A percentile compares a stretch with the other conserved stretches of the same genome.
These are phyloP conservation scores for Sporodiniella umbellata DNA, from an alignment of 371 early-diverging fungal species.

Conservation along the genomic window DNA sequence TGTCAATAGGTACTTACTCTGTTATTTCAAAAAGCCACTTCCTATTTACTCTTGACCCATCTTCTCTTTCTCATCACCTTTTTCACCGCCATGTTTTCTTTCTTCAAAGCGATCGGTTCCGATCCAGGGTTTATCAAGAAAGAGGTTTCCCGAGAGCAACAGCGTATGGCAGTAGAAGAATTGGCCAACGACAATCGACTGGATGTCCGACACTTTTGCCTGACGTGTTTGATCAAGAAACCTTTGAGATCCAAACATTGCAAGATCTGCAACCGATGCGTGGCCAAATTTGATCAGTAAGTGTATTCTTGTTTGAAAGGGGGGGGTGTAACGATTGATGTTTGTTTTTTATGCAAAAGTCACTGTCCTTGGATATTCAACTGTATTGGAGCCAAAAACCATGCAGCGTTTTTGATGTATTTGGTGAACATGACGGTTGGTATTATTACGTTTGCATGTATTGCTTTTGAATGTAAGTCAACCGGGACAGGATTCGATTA, in stretches of 20 bases:
- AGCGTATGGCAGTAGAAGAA: conserved; percentile 51
- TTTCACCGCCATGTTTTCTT: conserved; percentile 59
- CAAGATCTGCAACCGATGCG: conserved; percentile 93
- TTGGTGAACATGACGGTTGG: conserved; percentile 57
- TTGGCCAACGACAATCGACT: conserved; percentile 70
- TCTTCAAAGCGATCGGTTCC: conserved; percentile 66
- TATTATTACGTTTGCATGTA: conserved; percentile 55
- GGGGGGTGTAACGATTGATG: too few species aligned
- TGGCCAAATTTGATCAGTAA: conserved; percentile 97
- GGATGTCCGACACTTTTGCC: conserved; percentile 80
- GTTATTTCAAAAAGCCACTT: conserved; percentile 51
- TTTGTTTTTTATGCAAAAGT: conserved; percentile 22
- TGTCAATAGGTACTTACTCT: too few species aligned
- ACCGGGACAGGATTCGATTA: not conserved
- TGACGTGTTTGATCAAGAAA: conserved; percentile 75
- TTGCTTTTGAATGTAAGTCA: conserved; percentile 67
- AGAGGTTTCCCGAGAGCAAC: conserved; percentile 38
- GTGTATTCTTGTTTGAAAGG: conserved; percentile 13
- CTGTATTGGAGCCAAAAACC: conserved; percentile 86
- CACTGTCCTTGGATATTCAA: conserved; percentile 98
- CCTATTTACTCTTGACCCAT: conserved; percentile 58
- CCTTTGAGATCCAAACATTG: conserved; percentile 98
- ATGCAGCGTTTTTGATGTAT: conserved; percentile 81
- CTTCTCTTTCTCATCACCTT: conserved; percentile 60
- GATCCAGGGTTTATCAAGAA: conserved; percentile 85